Percentiles rank a stretch among this genome's conserved stretches.
These are phyloP conservation scores for Solanum piurae DNA, from an alignment of 257 asterid species.

Conservation along the genomic window DNA sequence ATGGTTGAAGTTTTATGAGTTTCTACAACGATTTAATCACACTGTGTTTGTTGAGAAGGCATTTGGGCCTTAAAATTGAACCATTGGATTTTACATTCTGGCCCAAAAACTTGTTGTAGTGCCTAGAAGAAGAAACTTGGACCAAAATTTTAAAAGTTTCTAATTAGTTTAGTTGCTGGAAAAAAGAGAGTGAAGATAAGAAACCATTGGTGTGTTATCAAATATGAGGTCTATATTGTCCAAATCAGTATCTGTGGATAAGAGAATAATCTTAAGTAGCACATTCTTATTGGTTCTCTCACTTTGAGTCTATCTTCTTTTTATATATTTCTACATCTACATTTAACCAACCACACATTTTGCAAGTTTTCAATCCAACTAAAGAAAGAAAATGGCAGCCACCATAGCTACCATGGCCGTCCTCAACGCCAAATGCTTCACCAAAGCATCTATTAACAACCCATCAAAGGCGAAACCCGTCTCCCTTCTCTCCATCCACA, in stretches of 20 bases:
- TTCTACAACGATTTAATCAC: background rate
- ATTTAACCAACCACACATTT: background rate
- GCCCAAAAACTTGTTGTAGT: background rate
- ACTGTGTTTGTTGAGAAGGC: background rate
- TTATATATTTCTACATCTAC: slow-evolving; percentile 17
- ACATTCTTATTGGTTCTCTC: slow-evolving; percentile 34
- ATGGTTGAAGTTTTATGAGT: background rate
- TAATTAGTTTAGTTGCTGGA: background rate
- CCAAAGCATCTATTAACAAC: slow-evolving; percentile 15
- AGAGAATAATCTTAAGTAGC: slow-evolving; percentile 44
- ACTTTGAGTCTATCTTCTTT: background rate
- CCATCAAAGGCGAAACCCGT: slow-evolving; percentile 22
- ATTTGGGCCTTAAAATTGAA: background rate
- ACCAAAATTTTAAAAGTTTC: background rate
- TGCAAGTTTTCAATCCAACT: too few relatives aligned
- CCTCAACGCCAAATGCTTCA: slow-evolving; percentile 49
- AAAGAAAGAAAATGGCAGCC: slow-evolving; percentile 40
- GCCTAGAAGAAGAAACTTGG: background rate
- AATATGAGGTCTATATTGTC: slow-evolving; percentile 43
- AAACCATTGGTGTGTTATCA: slow-evolving; percentile 24
- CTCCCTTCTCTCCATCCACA: slow-evolving; percentile 37
- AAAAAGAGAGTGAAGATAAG: slow-evolving; percentile 23
- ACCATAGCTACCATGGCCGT: slow-evolving; percentile 65
- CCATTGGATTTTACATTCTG: background rate
- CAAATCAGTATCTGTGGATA: slow-evolving; percentile 42